Percentiles rank a stretch among this genome's conserved stretches.
phyloP scores from a whole-genome alignment of 495 filamentous ascomycete genomes.

The Penicillium argentinense region DNA sequence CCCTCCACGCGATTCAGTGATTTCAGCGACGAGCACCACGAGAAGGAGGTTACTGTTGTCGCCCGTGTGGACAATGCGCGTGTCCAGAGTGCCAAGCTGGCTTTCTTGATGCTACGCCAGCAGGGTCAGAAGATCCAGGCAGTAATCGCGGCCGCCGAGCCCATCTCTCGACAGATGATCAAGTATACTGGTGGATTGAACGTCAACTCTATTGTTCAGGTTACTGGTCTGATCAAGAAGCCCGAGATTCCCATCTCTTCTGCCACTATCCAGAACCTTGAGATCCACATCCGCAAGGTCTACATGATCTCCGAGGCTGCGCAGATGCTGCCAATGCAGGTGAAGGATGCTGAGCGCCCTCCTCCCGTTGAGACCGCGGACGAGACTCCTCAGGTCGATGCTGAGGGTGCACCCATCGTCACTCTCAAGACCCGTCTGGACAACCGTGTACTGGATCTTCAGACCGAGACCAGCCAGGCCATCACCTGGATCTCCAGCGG shows the following conservation, averaged over 20 bases:
- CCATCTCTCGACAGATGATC: slow-evolving; percentile 73
- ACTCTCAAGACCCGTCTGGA: slow-evolving; percentile 75
- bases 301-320: slow-evolving; percentile 69
- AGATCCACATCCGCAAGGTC: slow-evolving; percentile 77
- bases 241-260: slow-evolving; percentile 76
- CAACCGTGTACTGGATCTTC: slow-evolving; percentile 88
- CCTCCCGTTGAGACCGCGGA: slow-evolving; percentile 45
- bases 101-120: slow-evolving; percentile 86
- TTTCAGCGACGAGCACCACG: slow-evolving; percentile 59
- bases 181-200: slow-evolving; percentile 82
- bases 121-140: slow-evolving; percentile 81
- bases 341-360: slow-evolving; percentile 59
- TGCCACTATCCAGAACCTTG: slow-evolving; percentile 71
- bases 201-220: slow-evolving; percentile 75
- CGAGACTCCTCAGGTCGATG: slow-evolving; percentile 45
- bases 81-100: slow-evolving; percentile 87
- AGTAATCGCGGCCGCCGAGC: slow-evolving; percentile 58
- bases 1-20: slow-evolving; percentile 38
- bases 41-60: slow-evolving; percentile 75
- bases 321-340: slow-evolving; percentile 69
- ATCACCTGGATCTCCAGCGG: slow-evolving; percentile 81
- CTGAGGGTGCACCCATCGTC: slow-evolving; percentile 59
- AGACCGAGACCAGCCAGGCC: slow-evolving; percentile 82
- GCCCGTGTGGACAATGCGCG: slow-evolving; percentile 85
- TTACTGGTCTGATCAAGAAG: slow-evolving; percentile 72